Evolutionary conservation across 176 grass and related monocot genomes (phyloP).

Genomic region (Olyra latifolia): DNA sequence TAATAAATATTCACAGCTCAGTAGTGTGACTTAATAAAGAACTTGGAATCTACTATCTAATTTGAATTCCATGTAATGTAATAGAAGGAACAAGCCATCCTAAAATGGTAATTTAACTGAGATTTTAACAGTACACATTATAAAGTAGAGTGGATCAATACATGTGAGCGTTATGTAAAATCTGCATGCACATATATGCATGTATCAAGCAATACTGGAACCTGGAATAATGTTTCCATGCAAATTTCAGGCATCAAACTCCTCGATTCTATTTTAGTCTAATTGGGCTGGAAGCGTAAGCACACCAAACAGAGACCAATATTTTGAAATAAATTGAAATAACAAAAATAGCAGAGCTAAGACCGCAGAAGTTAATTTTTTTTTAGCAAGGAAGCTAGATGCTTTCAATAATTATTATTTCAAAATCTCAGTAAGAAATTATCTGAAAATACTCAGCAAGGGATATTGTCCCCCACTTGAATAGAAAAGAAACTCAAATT

Average conservation of each 20-base stretch:
- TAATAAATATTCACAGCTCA: background rate
- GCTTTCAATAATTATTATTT: background rate
- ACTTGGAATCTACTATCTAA: background rate
- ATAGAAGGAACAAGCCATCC: background rate
- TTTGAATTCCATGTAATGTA: background rate
- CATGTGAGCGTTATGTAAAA: background rate
- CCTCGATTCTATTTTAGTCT: background rate
- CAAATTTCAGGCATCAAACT: background rate
- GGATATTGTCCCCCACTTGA: background rate
- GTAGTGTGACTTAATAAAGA: background rate
- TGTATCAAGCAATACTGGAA: background rate
- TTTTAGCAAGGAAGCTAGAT: background rate
- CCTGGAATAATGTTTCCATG: background rate
- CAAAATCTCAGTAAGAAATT: background rate
- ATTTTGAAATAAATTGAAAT: background rate
- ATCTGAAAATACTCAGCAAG: background rate
- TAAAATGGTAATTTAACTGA: background rate
- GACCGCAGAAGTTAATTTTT: too few relatives aligned
- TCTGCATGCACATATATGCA: background rate
- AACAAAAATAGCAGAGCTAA: background rate
- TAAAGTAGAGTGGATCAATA: background rate
- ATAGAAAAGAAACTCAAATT: background rate
- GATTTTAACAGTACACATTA: background rate
- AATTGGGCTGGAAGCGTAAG: background rate
- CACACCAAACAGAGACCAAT: background rate